Conservation (phyloP, 306 rosid species). For the Glycine tomentella region DNA sequence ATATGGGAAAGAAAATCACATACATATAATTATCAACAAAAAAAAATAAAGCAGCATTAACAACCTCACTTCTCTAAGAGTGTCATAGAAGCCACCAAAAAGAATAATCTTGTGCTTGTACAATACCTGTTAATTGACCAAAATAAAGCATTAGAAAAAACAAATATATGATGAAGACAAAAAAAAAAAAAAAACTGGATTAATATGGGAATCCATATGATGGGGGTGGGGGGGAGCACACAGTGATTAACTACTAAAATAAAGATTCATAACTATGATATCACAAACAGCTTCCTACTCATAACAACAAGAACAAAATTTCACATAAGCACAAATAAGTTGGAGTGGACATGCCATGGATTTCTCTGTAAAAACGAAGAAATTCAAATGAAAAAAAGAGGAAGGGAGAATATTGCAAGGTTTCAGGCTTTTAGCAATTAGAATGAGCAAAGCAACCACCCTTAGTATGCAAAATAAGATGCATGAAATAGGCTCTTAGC, state of each 20-base stretch:
- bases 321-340: slow-evolving; percentile 11
- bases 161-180: slow-evolving; percentile 19
- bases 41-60: slow-evolving; percentile 45
- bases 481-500: neutral
- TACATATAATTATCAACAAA: slow-evolving; percentile 15
- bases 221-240: neutral
- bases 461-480: slow-evolving; percentile 7
- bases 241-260: slow-evolving; percentile 10
- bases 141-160: slow-evolving; percentile 32
- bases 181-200: slow-evolving; percentile 10
- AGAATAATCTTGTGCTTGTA: slow-evolving; percentile 98
- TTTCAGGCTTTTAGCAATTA: slow-evolving; percentile 19
- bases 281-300: slow-evolving; percentile 15
- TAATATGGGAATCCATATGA: neutral
- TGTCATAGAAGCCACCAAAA: slow-evolving; percentile 98
- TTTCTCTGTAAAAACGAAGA: neutral
- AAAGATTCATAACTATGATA: slow-evolving; percentile 12
- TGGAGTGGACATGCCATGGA: neutral
- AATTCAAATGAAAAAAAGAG: too few species aligned
- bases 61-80: slow-evolving; percentile 99
- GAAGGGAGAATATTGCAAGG: neutral
- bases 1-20: neutral
- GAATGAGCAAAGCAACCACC: slow-evolving; percentile 5
- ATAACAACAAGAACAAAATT: neutral
- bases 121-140: slow-evolving; percentile 70